Evolutionary conservation across 106 monocot species (phyloP).

Genomic region (Allium cepa): DNA sequence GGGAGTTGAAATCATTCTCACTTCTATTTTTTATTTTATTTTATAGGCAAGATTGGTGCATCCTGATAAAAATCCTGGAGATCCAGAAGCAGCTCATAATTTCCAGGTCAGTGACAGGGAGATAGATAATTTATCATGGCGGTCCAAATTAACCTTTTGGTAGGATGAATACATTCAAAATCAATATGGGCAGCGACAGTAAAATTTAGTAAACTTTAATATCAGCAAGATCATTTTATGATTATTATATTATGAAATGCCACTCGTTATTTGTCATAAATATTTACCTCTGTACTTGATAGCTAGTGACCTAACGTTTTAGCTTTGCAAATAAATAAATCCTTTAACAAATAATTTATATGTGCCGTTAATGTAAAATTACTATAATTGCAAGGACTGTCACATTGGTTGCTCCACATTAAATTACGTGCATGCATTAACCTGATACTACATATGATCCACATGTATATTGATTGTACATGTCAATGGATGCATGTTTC

Average conservation of each 20-base stretch:
- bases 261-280: background rate
- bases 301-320: background rate
- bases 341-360: too few species aligned
- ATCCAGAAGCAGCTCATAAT: constrained; percentile 78
- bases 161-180: background rate
- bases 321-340: background rate
- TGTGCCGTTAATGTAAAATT: too few species aligned
- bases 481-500: too few species aligned
- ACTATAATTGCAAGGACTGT: too few species aligned
- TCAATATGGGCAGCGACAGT: background rate
- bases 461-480: too few species aligned
- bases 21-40: background rate
- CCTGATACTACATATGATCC: too few species aligned
- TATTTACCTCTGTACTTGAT: background rate
- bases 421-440: too few species aligned
- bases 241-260: background rate
- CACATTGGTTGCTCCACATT: too few species aligned
- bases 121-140: background rate
- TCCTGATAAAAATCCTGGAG: constrained; percentile 40
- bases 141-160: background rate
- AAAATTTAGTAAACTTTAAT: background rate
- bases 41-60: constrained; percentile 19
- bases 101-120: constrained; percentile 51
- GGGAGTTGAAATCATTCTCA: background rate
- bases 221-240: background rate